phyloP scores from a whole-genome alignment of 306 rosid genomes.

The Quercus wislizeni region DNA sequence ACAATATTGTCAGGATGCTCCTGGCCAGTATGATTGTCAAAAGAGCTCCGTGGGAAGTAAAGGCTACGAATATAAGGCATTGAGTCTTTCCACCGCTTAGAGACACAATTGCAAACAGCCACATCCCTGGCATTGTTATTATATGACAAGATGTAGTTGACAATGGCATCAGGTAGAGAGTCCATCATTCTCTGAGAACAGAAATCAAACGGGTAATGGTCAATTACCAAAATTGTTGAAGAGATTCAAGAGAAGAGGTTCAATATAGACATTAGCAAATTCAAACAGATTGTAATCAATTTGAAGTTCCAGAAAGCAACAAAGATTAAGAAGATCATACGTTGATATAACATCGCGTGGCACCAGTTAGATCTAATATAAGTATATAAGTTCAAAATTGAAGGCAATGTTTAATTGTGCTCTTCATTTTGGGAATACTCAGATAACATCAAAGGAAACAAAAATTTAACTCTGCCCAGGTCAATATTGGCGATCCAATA shows the following conservation, averaged over 20 bases:
- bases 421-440: background rate
- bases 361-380: background rate
- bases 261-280: background rate
- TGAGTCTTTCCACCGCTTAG: slow-evolving; percentile 82
- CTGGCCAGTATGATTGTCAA: slow-evolving; percentile 42
- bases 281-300: background rate
- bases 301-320: background rate
- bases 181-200: slow-evolving; percentile 74
- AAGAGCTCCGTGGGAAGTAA: slow-evolving; percentile 76
- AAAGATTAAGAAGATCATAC: background rate
- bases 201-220: slow-evolving; percentile 20
- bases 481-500: background rate
- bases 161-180: slow-evolving; percentile 72
- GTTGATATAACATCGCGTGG: background rate
- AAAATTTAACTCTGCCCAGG: background rate
- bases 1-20: slow-evolving; percentile 58
- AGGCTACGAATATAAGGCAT: slow-evolving; percentile 58
- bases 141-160: slow-evolving; percentile 70
- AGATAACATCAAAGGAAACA: background rate
- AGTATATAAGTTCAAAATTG: background rate
- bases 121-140: slow-evolving; percentile 70
- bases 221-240: background rate
- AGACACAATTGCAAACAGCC: slow-evolving; percentile 80
- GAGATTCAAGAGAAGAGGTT: background rate
- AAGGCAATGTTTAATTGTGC: background rate